Conservation (phyloP, 768 basidiomycete genomes). For the Boletus sp. region DNA sequence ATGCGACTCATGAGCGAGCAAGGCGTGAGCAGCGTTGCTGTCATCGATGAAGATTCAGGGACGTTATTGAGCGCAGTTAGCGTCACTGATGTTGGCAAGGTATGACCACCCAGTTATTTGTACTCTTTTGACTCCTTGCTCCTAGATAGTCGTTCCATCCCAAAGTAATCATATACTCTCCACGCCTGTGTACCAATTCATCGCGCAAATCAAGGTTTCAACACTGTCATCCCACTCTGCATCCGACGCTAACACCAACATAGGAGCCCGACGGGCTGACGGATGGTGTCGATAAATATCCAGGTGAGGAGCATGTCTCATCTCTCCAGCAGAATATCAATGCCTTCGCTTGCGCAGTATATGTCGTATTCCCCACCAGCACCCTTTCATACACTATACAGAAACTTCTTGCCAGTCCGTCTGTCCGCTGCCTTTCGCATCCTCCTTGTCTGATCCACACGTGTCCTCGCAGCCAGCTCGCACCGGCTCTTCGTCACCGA, state of each 20-base stretch:
- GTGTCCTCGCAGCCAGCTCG: slow-evolving; percentile 57
- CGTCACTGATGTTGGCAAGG: slow-evolving; percentile 81
- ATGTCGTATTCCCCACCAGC: slow-evolving; percentile 66
- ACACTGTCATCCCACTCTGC: background rate
- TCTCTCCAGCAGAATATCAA: background rate
- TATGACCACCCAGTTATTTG: slow-evolving; percentile 23
- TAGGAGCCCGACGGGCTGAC: slow-evolving; percentile 73
- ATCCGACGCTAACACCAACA: slow-evolving; percentile 1
- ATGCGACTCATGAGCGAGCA: slow-evolving; percentile 86
- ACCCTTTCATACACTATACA: slow-evolving; percentile 70
- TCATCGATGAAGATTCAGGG: slow-evolving; percentile 64
- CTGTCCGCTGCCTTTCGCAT: background rate
- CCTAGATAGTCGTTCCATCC: slow-evolving; percentile 73
- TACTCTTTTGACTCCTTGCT: background rate
- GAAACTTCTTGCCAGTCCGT: slow-evolving; percentile 80
- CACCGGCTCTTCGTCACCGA: slow-evolving; percentile 78
- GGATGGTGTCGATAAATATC: slow-evolving; percentile 78
- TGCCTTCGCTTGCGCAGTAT: slow-evolving; percentile 45
- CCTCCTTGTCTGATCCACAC: slow-evolving; percentile 4
- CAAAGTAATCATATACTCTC: slow-evolving; percentile 77
- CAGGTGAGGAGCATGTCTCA: slow-evolving; percentile 43
- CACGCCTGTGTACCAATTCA: slow-evolving; percentile 66
- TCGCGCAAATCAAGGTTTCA: slow-evolving; percentile 67
- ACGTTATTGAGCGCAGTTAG: slow-evolving; percentile 72
- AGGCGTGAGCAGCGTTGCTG: slow-evolving; percentile 81